A percentile compares a stretch with the other conserved stretches of the same genome.
These are phyloP conservation scores for Syzygium aqueum DNA, from an alignment of 345 rosid species.

Conservation along the genomic window DNA sequence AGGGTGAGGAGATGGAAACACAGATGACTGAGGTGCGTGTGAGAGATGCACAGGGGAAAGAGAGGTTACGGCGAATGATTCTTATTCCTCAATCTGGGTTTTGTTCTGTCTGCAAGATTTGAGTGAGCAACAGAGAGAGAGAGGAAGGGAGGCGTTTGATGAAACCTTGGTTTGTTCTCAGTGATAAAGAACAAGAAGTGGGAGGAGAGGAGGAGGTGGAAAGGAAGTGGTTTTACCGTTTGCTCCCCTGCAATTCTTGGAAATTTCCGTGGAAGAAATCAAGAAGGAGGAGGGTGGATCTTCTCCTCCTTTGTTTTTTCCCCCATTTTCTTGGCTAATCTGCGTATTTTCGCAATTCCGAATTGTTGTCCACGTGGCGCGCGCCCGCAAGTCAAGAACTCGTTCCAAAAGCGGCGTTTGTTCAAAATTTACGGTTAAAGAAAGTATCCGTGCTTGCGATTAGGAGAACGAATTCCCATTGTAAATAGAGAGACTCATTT, in stretches of 20 bases:
- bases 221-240: not conserved
- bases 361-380: not conserved
- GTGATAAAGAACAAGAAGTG: not conserved
- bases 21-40: not conserved
- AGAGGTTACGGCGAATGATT: not conserved
- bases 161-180: not conserved
- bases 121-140: not conserved
- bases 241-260: constrained; percentile 8
- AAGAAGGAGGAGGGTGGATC: not conserved
- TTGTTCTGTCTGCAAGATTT: not conserved
- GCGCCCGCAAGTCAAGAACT: not conserved
- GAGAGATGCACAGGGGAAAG: not conserved
- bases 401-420: no score
- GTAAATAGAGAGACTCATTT: no score
- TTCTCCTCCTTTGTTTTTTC: not conserved
- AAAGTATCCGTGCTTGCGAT: no score
- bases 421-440: not conserved
- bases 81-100: not conserved
- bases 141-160: not conserved
- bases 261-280: constrained; percentile 5
- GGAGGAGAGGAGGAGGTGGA: no score
- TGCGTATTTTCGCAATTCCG: no score
- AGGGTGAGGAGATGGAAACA: not conserved
- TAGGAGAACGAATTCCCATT: no score
- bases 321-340: not conserved